Evolutionary conservation across 345 rosid genomes (phyloP).

Genomic region (Sonneratia caseolaris): DNA sequence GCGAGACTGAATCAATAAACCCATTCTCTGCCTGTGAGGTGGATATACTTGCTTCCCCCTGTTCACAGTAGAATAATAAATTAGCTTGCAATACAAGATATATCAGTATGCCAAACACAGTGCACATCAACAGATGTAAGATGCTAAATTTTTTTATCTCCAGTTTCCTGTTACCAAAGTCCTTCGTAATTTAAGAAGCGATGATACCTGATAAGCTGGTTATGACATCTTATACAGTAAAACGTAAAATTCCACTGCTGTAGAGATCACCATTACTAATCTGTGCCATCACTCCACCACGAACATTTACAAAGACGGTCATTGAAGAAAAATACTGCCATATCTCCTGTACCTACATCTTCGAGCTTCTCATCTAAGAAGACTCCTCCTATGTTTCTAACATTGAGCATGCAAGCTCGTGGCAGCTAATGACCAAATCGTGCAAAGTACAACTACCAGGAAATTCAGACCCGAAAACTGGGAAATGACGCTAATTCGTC

Average conservation of each 20-base stretch:
- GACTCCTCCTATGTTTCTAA: not conserved
- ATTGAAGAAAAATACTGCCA: not conserved
- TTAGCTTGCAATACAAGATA: not conserved
- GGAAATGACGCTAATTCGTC: not conserved
- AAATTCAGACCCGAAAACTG: not conserved
- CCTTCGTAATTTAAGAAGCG: not conserved
- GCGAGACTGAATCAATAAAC: slow-evolving; percentile 30
- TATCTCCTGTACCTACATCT: not conserved
- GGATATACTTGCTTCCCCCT: slow-evolving; percentile 41
- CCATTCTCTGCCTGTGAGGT: slow-evolving; percentile 42
- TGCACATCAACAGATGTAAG: not conserved
- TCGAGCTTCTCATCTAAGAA: not conserved
- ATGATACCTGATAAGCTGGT: not conserved
- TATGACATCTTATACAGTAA: not conserved
- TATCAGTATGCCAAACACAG: not conserved
- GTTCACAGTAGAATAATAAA: slow-evolving; percentile 34
- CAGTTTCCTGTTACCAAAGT: not conserved
- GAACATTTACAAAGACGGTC: not conserved
- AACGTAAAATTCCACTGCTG: not conserved
- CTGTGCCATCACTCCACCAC: not conserved
- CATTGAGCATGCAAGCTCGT: not conserved
- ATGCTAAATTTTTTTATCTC: not conserved
- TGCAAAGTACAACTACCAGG: not conserved
- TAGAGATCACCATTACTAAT: not conserved
- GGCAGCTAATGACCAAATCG: not conserved